phyloP scores from a whole-genome alignment of 2,329 filamentous ascomycete species.

The Clarireedia homoeocarpa region DNA sequence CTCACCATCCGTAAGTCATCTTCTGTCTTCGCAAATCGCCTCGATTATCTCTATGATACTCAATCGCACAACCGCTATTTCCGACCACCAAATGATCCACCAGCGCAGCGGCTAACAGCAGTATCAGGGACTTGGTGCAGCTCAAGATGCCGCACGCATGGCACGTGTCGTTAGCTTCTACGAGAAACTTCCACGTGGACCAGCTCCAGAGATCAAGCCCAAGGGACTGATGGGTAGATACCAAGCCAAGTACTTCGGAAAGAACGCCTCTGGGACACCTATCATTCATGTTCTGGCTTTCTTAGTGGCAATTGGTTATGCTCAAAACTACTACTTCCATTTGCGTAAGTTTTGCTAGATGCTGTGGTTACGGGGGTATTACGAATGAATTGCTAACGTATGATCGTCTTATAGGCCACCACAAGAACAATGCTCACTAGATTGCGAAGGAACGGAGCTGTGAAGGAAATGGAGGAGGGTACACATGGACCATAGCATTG shows the following conservation, averaged over 20 bases:
- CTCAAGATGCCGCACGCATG: conserved; percentile 95
- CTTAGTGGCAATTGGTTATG: conserved; percentile 79
- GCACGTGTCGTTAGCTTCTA: conserved; percentile 98
- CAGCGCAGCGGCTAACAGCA: background rate
- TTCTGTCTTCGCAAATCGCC: background rate
- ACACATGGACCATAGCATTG: background rate
- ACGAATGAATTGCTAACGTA: conserved; percentile 9
- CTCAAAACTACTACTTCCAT: conserved; percentile 99
- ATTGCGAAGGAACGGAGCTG: conserved; percentile 12
- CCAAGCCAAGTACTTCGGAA: conserved; percentile 88
- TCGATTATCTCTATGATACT: background rate
- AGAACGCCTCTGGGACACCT: conserved; percentile 80
- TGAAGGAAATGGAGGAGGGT: background rate
- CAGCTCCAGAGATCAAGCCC: conserved; percentile 74
- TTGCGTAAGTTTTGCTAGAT: conserved; percentile 61
- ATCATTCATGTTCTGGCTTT: conserved; percentile 78
- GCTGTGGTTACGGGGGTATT: background rate
- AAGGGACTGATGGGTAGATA: conserved; percentile 83
- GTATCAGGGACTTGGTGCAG: conserved; percentile 85
- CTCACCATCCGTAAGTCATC: conserved; percentile 30
- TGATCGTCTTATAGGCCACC: conserved; percentile 62
- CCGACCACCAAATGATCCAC: background rate
- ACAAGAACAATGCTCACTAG: conserved; percentile 99
- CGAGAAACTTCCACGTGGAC: conserved; percentile 91
- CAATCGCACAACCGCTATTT: background rate